Evolutionary conservation across 257 asterid species (phyloP).

Genomic region (Nicotiana otophora): DNA sequence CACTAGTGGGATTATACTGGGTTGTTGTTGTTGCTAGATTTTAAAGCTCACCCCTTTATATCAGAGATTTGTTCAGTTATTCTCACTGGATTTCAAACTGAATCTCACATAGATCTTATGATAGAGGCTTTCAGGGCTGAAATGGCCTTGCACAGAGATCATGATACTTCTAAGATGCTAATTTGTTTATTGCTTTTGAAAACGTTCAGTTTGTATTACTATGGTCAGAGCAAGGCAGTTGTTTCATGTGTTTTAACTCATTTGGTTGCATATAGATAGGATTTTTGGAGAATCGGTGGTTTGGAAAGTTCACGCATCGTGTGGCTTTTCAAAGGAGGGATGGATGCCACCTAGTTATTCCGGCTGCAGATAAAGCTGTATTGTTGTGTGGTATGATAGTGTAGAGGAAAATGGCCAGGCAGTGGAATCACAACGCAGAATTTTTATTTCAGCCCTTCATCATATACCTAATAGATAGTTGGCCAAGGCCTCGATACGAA

Average conservation of each 20-base stretch:
- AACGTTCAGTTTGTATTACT: background rate
- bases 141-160: background rate
- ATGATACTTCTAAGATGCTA: background rate
- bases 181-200: conserved; percentile 1
- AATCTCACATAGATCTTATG: background rate
- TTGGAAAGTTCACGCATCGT: background rate
- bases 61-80: background rate
- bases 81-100: background rate
- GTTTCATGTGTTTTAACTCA: background rate
- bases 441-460: background rate
- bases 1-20: too few species aligned
- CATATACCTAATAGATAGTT: background rate
- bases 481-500: background rate
- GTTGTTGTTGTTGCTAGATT: background rate
- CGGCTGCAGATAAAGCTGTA: background rate
- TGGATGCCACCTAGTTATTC: background rate
- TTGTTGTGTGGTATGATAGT: background rate
- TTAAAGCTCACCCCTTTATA: background rate
- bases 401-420: background rate
- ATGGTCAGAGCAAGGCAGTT: background rate
- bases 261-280: background rate
- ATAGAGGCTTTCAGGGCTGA: background rate
- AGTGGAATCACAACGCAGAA: background rate
- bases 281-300: background rate
- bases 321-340: background rate